Evolutionary conservation across 164 flowering plant species (phyloP), one percentile per base, ranked within the genome.

Genomic region (Magnolia sinica): DNA sequence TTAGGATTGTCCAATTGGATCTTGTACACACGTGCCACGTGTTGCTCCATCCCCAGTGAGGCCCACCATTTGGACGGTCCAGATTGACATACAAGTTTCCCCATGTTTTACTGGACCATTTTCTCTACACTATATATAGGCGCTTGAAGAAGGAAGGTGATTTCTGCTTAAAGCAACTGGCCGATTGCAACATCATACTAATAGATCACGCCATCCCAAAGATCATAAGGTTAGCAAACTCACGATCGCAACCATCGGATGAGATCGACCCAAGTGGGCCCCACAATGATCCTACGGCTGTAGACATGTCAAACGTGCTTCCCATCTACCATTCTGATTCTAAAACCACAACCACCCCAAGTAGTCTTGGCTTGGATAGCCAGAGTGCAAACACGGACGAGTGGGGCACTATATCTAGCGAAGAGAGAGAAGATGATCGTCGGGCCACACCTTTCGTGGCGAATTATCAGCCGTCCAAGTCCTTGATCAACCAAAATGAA

Each of bases 191-290:
- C 31, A 37, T 85, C 29, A 71, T 85, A 31, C 67, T 85, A 11
- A 74, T 83, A 3, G 87, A 85, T 69, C 82, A 81, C 23, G 81
- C 80, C 78, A 81, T 79, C 61, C 84, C 81, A n/a, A 85, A 79
- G 72, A 55, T 78, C 24, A 76, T 85, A 3, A 75, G 75, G 70
- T 61, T 79, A 20, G 67, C 68, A 19, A 74, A 76, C 20, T 9
- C 74, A 37, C 66, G 29, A 24, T 67, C 64, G 4, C 24, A 29
- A 63, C 67, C 22, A 18, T 20, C 66, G 7, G 59, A 64, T 7
- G 65, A 68, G 50, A 16, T 31, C 18, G 20, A 74, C 1, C 31
- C 20, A 16, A 20, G 27, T 23, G 24, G 68, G 68, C 68, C 50
- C 58, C 64, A 74, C 66, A 45, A 18, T 20, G 75, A 77, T 50